Conservation (phyloP, 306 rosid genomes). For the Pterocarpus macrocarpus region DNA sequence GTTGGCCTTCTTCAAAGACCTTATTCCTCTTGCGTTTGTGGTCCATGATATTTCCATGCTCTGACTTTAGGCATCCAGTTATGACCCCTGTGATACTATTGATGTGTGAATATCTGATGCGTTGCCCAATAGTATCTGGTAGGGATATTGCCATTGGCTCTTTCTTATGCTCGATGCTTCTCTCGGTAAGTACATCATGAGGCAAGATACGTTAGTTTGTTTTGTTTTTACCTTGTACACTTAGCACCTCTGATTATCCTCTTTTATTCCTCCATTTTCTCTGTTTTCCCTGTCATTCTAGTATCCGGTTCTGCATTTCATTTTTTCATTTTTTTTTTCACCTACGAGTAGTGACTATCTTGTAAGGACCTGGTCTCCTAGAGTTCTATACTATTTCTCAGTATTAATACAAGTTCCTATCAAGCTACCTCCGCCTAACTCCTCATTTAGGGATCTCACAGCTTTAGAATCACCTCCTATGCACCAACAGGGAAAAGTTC, state of each 20-base stretch:
- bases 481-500: conserved; percentile 1
- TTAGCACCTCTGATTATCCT: too few relatives aligned
- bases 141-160: conserved; percentile 85
- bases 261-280: too few relatives aligned
- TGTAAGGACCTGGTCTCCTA: too few relatives aligned
- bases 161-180: conserved; percentile 89
- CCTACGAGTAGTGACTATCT: too few relatives aligned
- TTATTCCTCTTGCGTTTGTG: conserved; percentile 89
- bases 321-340: background rate
- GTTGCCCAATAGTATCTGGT: conserved; percentile 77
- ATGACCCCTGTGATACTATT: conserved; percentile 80
- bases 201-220: conserved; percentile 13
- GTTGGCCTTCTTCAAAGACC: conserved; percentile 91
- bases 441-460: too few relatives aligned
- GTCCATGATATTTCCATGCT: conserved; percentile 90
- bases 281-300: too few relatives aligned
- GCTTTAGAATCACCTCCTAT: too few relatives aligned
- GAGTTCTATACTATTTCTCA: too few relatives aligned
- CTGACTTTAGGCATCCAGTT: conserved; percentile 93
- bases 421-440: too few relatives aligned
- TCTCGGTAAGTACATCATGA: conserved; percentile 66
- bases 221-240: background rate
- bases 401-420: too few relatives aligned
- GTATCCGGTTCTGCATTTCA: background rate
- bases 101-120: conserved; percentile 91